Evolutionary conservation across 345 rosid genomes (phyloP).

Genomic region (Camelina hispida): DNA sequence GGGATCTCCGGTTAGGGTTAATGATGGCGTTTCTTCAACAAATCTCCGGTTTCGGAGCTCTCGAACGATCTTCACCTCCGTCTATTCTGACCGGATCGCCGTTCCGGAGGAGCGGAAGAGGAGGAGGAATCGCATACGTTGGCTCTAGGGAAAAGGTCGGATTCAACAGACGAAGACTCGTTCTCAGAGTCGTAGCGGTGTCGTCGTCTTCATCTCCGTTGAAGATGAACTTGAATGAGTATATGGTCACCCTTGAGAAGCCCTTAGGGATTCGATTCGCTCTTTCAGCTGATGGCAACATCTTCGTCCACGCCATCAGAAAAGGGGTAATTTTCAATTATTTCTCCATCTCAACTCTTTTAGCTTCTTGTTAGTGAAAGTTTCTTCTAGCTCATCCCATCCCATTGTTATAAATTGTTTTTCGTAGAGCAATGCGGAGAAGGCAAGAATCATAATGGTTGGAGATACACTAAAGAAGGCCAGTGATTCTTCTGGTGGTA

Average conservation of each 20-base stretch:
- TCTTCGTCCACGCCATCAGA: constrained; percentile 79
- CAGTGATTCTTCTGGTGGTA: constrained; percentile 58
- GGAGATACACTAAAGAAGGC: constrained; percentile 86
- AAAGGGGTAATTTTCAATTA: constrained; percentile 58
- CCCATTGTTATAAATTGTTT: too few species aligned
- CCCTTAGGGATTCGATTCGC: constrained; percentile 93
- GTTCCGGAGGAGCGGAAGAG: constrained; percentile 43
- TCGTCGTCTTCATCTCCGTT: constrained; percentile 47
- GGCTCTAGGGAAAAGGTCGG: constrained; percentile 8
- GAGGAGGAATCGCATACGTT: constrained; percentile 12
- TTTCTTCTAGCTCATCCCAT: too few species aligned
- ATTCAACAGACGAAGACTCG: constrained; percentile 18
- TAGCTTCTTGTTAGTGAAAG: too few species aligned
- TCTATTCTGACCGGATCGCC: constrained; percentile 29
- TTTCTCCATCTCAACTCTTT: background rate
- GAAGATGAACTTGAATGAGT: constrained; percentile 88
- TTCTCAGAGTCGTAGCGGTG: constrained; percentile 51
- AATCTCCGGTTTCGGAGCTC: constrained; percentile 49
- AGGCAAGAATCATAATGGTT: constrained; percentile 86
- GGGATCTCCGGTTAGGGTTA: background rate
- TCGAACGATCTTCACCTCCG: constrained; percentile 40
- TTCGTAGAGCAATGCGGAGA: constrained; percentile 83
- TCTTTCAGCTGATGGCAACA: constrained; percentile 65
- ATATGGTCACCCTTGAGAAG: constrained; percentile 87
- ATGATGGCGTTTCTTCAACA: constrained; percentile 49